Conservation (phyloP, 1,284 basidiomycete genomes). For the Austroboletus novae-zelandiae region DNA sequence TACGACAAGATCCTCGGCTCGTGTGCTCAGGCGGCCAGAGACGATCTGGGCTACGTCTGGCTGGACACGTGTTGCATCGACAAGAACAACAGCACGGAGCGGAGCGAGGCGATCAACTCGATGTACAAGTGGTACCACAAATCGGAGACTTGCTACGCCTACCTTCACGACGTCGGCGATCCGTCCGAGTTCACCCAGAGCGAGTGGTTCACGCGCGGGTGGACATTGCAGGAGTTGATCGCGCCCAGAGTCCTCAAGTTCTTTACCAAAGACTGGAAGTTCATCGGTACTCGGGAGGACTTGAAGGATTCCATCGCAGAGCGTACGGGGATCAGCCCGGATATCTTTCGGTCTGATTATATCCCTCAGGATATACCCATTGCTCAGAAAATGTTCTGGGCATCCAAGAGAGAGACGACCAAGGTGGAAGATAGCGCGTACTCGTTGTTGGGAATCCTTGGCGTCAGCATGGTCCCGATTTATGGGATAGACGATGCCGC, state of each 20-base stretch:
- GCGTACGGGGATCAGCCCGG: conserved; percentile 17
- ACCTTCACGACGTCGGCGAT: conserved; percentile 25
- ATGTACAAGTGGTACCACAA: conserved; percentile 31
- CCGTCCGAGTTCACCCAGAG: conserved; percentile 16
- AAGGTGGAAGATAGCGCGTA: conserved; percentile 27
- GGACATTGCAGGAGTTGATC: conserved; percentile 30
- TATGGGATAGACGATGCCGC: conserved; percentile 25
- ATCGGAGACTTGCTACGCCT: conserved; percentile 25
- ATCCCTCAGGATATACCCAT: conserved; percentile 16
- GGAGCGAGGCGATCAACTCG: conserved; percentile 27
- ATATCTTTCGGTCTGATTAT: conserved; percentile 11
- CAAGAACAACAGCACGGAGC: conserved; percentile 19
- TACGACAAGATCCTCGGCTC: conserved; percentile 21
- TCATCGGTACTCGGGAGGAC: conserved; percentile 19
- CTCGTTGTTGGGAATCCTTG: conserved; percentile 27
- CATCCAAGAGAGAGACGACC: conserved; percentile 17
- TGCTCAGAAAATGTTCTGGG: conserved; percentile 29
- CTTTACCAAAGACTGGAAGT: conserved; percentile 22
- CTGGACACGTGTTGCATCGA: conserved; percentile 33
- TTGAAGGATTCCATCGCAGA: conserved; percentile 12
- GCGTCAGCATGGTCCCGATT: conserved; percentile 12
- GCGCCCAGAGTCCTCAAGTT: conserved; percentile 26
- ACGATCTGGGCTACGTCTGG: conserved; percentile 24
- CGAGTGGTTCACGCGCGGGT: conserved; percentile 31
- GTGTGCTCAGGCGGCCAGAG: conserved; percentile 14